phyloP scores from a whole-genome alignment of 306 rosid species.

The Dryas octopetala region DNA sequence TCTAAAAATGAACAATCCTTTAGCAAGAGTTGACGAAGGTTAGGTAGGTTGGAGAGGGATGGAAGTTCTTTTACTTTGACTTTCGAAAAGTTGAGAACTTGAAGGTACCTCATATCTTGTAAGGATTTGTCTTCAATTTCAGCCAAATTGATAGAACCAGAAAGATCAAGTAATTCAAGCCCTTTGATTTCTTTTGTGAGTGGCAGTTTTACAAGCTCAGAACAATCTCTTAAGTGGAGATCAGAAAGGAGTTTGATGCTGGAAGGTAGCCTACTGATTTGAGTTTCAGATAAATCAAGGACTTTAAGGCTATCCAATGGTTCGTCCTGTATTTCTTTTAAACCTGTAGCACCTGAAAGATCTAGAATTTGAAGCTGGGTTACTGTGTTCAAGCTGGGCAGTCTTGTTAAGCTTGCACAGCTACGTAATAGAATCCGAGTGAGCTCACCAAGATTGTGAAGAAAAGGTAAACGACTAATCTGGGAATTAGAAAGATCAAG shows the following conservation, averaged over 20 bases:
- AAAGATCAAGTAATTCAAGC: slow-evolving; percentile 32
- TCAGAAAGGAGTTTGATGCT: slow-evolving; percentile 2
- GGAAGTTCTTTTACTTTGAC: slow-evolving; percentile 21
- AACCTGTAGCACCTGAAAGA: slow-evolving; percentile 24
- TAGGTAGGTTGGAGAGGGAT: slow-evolving; percentile 20
- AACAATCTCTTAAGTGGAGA: slow-evolving; percentile 18
- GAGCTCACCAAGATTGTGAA: slow-evolving; percentile 15
- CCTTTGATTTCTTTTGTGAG: not conserved
- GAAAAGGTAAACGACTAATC: slow-evolving; percentile 25
- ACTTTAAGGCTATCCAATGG: slow-evolving; percentile 20
- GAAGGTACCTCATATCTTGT: slow-evolving; percentile 19
- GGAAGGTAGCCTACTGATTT: slow-evolving; percentile 16
- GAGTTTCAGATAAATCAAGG: slow-evolving; percentile 35
- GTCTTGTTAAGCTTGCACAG: slow-evolving; percentile 13
- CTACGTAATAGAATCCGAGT: slow-evolving; percentile 17
- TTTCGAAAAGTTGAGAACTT: slow-evolving; percentile 30
- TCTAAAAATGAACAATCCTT: slow-evolving; percentile 17
- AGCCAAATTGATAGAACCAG: slow-evolving; percentile 12
- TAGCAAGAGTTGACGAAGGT: slow-evolving; percentile 23
- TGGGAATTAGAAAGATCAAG: slow-evolving; percentile 34
- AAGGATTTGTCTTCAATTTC: slow-evolving; percentile 22
- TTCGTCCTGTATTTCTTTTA: slow-evolving; percentile 23
- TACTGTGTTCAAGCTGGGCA: slow-evolving; percentile 19
- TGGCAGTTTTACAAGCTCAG: slow-evolving; percentile 5
- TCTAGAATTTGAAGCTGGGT: slow-evolving; percentile 28